Conservation (phyloP, 805 yeast species). For the Kurtzmaniella fragi region DNA sequence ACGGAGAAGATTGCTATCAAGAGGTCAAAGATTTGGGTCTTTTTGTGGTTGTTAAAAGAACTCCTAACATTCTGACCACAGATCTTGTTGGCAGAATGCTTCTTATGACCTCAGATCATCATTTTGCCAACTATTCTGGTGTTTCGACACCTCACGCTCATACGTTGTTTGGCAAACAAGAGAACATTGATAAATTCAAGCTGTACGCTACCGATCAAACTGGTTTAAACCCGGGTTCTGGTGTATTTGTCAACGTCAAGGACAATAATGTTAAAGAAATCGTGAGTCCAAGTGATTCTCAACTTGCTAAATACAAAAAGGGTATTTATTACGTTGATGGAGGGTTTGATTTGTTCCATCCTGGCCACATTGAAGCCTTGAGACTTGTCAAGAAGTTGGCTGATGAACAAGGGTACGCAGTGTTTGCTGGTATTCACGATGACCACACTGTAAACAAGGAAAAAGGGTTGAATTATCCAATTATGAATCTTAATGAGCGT, state of each 20-base stretch:
- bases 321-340: constrained; percentile 63
- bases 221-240: constrained; percentile 55
- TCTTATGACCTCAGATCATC: constrained; percentile 54
- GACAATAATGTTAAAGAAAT: constrained; percentile 22
- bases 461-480: constrained; percentile 66
- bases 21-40: constrained; percentile 78
- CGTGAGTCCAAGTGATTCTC: constrained; percentile 25
- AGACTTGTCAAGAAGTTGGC: constrained; percentile 41
- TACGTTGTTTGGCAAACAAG: constrained; percentile 24
- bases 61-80: constrained; percentile 92
- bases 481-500: constrained; percentile 86
- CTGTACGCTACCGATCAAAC: constrained; percentile 60
- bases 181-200: constrained; percentile 37
- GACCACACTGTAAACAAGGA: constrained; percentile 50
- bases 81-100: constrained; percentile 90
- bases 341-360: constrained; percentile 86
- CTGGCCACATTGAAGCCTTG: constrained; percentile 83
- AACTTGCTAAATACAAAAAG: constrained; percentile 11
- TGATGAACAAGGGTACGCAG: constrained; percentile 29
- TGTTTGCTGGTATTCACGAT: constrained; percentile 65
- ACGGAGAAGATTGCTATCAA: constrained; percentile 91
- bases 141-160: constrained; percentile 9
- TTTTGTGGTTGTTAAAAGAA: constrained; percentile 86
- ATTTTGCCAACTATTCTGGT: constrained; percentile 23
- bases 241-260: constrained; percentile 43